Evolutionary conservation across 2,329 filamentous ascomycete genomes (phyloP).

Genomic region (Colletotrichum falcatum): DNA sequence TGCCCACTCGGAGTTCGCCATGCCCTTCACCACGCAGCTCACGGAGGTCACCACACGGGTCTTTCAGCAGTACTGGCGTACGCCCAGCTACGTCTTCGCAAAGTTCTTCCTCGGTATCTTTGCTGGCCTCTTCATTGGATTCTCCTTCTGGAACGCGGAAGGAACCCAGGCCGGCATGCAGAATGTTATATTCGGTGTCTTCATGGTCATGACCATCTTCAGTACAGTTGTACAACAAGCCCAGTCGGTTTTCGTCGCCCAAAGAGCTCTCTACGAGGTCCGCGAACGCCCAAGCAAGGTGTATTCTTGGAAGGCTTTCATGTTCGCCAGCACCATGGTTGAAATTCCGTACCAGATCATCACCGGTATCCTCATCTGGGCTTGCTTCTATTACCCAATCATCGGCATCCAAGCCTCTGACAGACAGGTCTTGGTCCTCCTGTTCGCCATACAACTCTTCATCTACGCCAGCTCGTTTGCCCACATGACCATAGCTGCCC

Average conservation of each 20-base stretch:
- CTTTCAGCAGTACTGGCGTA: constrained; percentile 88
- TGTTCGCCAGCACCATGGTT: constrained; percentile 77
- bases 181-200: constrained; percentile 79
- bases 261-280: constrained; percentile 81
- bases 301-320: constrained; percentile 81
- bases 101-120: constrained; percentile 73
- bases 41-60: constrained; percentile 74
- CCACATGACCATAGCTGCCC: constrained; percentile 77
- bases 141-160: constrained; percentile 72
- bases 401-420: constrained; percentile 61
- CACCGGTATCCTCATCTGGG: constrained; percentile 72
- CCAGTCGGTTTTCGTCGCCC: constrained; percentile 81
- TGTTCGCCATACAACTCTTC: constrained; percentile 75
- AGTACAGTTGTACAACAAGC: constrained; percentile 76
- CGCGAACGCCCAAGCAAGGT: constrained; percentile 80
- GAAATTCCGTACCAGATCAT: constrained; percentile 79
- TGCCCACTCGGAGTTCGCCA: constrained; percentile 77
- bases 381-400: constrained; percentile 76
- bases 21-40: constrained; percentile 76
- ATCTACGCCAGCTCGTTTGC: constrained; percentile 80
- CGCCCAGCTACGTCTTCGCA: constrained; percentile 80
- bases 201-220: constrained; percentile 83
- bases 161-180: constrained; percentile 76
- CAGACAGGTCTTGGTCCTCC: constrained; percentile 73
- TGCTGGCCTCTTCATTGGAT: constrained; percentile 78